These are phyloP conservation scores for Camelina neglecta DNA, from an alignment of 345 rosid species.

Conservation along the genomic window DNA sequence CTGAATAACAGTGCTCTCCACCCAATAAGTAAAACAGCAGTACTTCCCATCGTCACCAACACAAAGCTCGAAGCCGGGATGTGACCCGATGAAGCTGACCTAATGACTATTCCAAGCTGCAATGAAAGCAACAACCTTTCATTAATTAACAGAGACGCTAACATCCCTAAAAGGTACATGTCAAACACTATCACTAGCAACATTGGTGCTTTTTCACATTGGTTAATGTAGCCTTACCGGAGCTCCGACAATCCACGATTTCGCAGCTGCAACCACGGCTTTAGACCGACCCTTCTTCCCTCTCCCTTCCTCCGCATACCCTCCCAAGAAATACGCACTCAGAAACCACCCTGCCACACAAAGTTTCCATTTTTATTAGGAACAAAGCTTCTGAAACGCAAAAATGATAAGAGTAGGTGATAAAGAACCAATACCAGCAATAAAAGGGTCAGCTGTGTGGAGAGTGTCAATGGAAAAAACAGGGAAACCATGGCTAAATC, in stretches of 20 bases:
- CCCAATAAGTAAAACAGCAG: constrained; percentile 74
- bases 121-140: constrained; percentile 17
- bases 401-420: background rate
- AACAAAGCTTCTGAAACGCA: constrained; percentile 13
- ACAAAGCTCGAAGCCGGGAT: constrained; percentile 56
- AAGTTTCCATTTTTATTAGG: background rate
- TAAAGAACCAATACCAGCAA: constrained; percentile 59
- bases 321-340: constrained; percentile 93
- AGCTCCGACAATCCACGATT: constrained; percentile 83
- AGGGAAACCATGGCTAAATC: constrained; percentile 84
- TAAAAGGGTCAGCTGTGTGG: constrained; percentile 95
- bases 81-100: constrained; percentile 64
- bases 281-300: constrained; percentile 80
- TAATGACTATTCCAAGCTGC: constrained; percentile 67
- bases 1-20: constrained; percentile 65
- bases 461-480: constrained; percentile 66
- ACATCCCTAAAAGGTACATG: constrained; percentile 9
- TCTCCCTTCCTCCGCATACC: constrained; percentile 79
- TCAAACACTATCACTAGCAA: background rate
- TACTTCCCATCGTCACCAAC: constrained; percentile 75
- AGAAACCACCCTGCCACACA: constrained; percentile 79
- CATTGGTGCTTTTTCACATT: constrained; percentile 1
- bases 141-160: background rate
- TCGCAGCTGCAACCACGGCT: constrained; percentile 71
- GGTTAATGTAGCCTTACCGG: constrained; percentile 60